Percentiles rank a stretch among this genome's conserved stretches.
Evolutionary conservation across 208 protist species (phyloP).

Genomic region (Borovskyia barvae): DNA sequence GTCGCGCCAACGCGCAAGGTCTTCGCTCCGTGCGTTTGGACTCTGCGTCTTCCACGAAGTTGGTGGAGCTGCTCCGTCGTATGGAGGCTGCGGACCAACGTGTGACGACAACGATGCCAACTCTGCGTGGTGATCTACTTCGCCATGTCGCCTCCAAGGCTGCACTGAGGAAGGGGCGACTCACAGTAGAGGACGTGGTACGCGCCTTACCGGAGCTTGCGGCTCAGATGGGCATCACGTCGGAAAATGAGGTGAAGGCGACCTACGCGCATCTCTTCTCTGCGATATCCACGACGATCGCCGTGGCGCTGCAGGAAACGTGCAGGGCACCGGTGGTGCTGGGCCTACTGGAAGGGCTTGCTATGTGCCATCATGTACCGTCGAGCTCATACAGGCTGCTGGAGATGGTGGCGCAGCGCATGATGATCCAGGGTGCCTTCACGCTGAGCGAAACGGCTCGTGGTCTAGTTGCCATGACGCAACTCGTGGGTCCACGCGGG

Average conservation of each 20-base stretch:
- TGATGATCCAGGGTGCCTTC: conserved; percentile 27
- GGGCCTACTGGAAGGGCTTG: conserved; percentile 59
- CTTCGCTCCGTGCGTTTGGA: conserved; percentile 52
- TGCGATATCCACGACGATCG: conserved; percentile 47
- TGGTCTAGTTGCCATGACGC: conserved; percentile 39
- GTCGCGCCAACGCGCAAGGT: conserved; percentile 67
- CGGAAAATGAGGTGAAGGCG: conserved; percentile 22
- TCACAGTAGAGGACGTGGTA: conserved; percentile 56
- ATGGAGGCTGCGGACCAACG: conserved; percentile 29
- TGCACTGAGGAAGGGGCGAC: conserved; percentile 32
- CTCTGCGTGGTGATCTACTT: conserved; percentile 54
- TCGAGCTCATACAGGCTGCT: conserved; percentile 52
- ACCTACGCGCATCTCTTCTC: conserved; percentile 46
- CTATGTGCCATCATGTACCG: conserved; percentile 50
- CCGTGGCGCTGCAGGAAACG: conserved; percentile 45
- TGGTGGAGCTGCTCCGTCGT: conserved; percentile 58
- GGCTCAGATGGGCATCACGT: conserved; percentile 5
- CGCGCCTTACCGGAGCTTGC: conserved; percentile 63
- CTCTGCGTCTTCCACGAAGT: conserved; percentile 30
- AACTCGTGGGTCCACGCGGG: conserved; percentile 25
- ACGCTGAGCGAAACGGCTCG: conserved; percentile 25
- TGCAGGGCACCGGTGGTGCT: conserved; percentile 27
- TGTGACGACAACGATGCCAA: conserved; percentile 4
- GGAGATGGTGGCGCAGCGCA: conserved; percentile 66
- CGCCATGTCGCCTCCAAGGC: conserved; percentile 67